Percentiles rank a stretch among this genome's conserved stretches.
Conservation (phyloP, 1,284 basidiomycete species). For the Malassezia brasiliensis region DNA sequence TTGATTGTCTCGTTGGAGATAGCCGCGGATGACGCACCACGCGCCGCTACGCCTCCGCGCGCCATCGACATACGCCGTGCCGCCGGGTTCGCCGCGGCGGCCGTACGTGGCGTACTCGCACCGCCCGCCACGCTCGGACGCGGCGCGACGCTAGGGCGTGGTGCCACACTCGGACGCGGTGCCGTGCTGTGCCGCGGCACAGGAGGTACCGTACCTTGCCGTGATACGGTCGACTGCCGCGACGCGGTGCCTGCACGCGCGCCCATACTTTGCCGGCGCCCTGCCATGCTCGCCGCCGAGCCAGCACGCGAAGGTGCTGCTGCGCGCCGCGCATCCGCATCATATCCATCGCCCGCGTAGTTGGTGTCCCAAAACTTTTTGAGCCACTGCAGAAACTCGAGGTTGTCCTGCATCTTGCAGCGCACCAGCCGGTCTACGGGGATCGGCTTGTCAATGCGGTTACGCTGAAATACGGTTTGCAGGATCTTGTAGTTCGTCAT, state of each 20-base stretch:
- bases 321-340: slow-evolving; percentile 65
- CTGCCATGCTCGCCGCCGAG: slow-evolving; percentile 7
- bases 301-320: slow-evolving; percentile 29
- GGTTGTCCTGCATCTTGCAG: slow-evolving; percentile 99
- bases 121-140: neutral
- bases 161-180: slow-evolving; percentile 4
- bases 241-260: neutral
- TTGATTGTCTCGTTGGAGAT: slow-evolving; percentile 52
- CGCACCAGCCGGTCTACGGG: slow-evolving; percentile 83
- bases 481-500: slow-evolving; percentile 89
- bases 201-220: neutral
- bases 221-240: neutral
- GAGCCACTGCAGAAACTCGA: slow-evolving; percentile 96
- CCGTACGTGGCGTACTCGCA: neutral
- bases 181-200: neutral
- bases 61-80: slow-evolving; percentile 14
- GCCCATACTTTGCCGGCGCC: slow-evolving; percentile 2
- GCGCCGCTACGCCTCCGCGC: slow-evolving; percentile 1
- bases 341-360: slow-evolving; percentile 75
- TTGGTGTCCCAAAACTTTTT: slow-evolving; percentile 92
- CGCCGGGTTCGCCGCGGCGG: neutral
- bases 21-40: slow-evolving; percentile 3
- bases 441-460: slow-evolving; percentile 90
- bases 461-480: slow-evolving; percentile 56
- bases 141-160: neutral